Evolutionary conservation across 371 early-diverging fungal genomes (phyloP), one percentile per base, ranked within the genome.

Genomic region (Lichtheimia ornata): DNA sequence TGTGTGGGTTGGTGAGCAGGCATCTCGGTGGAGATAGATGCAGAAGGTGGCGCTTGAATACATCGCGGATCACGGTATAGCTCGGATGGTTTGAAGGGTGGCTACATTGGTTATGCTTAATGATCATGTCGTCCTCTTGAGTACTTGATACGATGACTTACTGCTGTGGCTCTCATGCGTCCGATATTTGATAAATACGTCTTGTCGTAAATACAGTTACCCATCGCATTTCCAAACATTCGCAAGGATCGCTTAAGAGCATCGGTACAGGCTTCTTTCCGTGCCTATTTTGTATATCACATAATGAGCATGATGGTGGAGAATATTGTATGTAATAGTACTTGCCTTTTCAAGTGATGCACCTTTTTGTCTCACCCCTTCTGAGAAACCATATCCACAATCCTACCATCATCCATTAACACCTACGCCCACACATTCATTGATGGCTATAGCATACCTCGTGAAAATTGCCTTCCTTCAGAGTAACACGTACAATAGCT

Each of bases 221-320:
- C 99, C 47, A 99, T 62, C 7, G 87, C 87, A 63, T 95, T 95
- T 17, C 99, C 99, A 83, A 98, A 99, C 59, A 85, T 82, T 6
- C 94, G 86, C 58, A 99, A 66, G 0, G 97, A 90, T 43, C 99
- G 82, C 76, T 99, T 99, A 27, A 96, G 61, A 0, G 88, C 97
- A 77, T 99, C 99, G 0, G 99, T 99, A 0, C 84, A 85, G 1
- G 99, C 96, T 73, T 97, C 97, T 65, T 99, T 99, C 66, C 89
- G 92, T 5, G 96, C 96, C 84, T 90, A 62, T 18, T 15, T 4
- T 22, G 13, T 30, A 24, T 2, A 45, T 6, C 18, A 59, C 41
- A 28, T 6, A 47, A 47, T 47, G 17, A 35, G 18, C 14, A 40
- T 17, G 14, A 5, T 7, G 18, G 41, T 56, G 4, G 4, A 43